Conservation (phyloP, 148 eudicot species). For the Rhododendron ovatum region DNA sequence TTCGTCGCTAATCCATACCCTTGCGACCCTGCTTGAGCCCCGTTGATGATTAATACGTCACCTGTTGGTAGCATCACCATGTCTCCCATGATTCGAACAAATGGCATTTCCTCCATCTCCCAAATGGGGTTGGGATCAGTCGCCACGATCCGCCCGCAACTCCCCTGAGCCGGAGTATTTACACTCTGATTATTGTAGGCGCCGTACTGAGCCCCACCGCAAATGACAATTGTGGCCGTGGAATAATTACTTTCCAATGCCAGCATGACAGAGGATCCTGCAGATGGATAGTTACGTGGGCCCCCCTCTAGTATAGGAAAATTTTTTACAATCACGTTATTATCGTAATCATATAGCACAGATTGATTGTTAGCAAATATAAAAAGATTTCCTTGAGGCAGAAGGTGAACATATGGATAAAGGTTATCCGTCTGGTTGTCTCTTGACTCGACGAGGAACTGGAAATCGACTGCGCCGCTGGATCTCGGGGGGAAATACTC, state of each 20-base stretch:
- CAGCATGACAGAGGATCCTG: constrained; percentile 82
- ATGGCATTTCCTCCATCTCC: constrained; percentile 93
- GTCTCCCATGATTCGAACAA: constrained; percentile 80
- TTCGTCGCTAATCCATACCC: constrained; percentile 66
- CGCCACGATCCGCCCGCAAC: constrained; percentile 82
- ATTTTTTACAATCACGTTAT: constrained; percentile 25
- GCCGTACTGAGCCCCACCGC: constrained; percentile 86
- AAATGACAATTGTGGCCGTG: constrained; percentile 56
- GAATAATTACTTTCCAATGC: constrained; percentile 60
- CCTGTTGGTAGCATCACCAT: constrained; percentile 92
- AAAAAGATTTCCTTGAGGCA: constrained; percentile 72
- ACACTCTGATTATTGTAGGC: constrained; percentile 48
- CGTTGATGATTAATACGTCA: constrained; percentile 68
- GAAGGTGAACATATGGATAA: constrained; percentile 81
- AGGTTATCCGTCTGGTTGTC: constrained; percentile 80
- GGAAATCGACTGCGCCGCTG: constrained; percentile 44
- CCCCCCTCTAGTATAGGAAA: constrained; percentile 75
- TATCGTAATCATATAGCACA: constrained; percentile 49
- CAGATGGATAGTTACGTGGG: constrained; percentile 84
- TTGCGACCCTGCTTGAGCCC: constrained; percentile 81
- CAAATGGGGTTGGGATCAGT: constrained; percentile 55
- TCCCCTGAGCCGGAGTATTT: constrained; percentile 57
- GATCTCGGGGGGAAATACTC: constrained; percentile 65
- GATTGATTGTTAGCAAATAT: constrained; percentile 73
- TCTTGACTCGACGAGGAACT: constrained; percentile 50